phyloP scores from a whole-genome alignment of 176 grass and related monocot genomes.

The Oryza australiensis region DNA sequence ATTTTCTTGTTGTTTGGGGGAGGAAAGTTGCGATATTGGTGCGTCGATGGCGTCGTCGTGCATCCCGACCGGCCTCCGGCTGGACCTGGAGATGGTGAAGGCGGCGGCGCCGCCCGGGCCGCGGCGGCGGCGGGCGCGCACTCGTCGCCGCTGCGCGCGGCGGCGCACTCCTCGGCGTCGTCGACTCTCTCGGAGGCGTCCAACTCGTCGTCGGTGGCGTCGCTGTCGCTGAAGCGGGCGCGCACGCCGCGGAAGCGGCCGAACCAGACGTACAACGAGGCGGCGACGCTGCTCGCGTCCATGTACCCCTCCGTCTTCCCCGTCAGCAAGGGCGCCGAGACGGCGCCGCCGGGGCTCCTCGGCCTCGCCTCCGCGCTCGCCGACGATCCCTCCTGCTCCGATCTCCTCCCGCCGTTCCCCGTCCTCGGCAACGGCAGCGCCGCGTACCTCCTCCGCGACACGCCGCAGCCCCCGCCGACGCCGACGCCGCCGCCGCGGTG shows the following conservation, averaged over 20 bases:
- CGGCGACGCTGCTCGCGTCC: conserved; percentile 83
- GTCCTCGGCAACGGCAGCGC: conserved; percentile 53
- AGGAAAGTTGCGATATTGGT: conserved; percentile 17
- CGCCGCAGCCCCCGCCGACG: not conserved
- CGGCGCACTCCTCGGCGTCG: conserved; percentile 60
- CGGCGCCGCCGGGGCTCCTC: conserved; percentile 34
- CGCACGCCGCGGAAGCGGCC: conserved; percentile 78
- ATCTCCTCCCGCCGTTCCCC: conserved; percentile 82
- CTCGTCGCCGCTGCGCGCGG: conserved; percentile 29
- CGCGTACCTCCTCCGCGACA: conserved; percentile 69
- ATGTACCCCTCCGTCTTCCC: conserved; percentile 84
- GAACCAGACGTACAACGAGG: conserved; percentile 95
- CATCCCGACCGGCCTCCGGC: conserved; percentile 57
- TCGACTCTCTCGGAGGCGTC: conserved; percentile 60
- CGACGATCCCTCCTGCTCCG: conserved; percentile 47
- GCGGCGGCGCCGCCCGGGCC: not conserved
- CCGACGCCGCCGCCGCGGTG: conserved; percentile 18
- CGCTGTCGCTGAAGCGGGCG: conserved; percentile 76
- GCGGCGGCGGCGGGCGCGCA: not conserved
- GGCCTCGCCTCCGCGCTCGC: conserved; percentile 51
- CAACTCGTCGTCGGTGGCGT: conserved; percentile 45
- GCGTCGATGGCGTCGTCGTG: conserved; percentile 67
- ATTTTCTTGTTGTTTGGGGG: not conserved
- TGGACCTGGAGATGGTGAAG: conserved; percentile 90
- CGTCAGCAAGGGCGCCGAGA: conserved; percentile 7